Evolutionary conservation across 768 basidiomycete genomes (phyloP).

Genomic region (Rhodosporidiobolus odoratus): DNA sequence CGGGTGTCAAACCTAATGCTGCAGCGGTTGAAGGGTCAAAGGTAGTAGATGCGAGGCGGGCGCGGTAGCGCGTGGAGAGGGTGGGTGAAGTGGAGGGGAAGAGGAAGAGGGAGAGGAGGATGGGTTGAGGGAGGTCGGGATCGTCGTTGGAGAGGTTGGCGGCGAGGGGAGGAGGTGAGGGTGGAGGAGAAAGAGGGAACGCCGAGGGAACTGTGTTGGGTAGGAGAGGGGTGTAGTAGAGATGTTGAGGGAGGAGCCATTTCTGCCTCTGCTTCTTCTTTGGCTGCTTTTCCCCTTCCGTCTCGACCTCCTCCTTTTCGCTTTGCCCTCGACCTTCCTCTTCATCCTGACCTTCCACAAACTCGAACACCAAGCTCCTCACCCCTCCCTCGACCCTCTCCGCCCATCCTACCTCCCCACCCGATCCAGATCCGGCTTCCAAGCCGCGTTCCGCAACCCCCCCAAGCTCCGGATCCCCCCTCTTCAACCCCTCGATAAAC

Average conservation of each 20-base stretch:
- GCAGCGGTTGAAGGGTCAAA: not conserved
- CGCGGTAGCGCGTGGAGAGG: not conserved
- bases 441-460: no score
- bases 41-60: not conserved
- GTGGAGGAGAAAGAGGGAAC: not conserved
- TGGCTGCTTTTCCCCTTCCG: no score
- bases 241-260: slow-evolving; percentile 25
- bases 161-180: not conserved
- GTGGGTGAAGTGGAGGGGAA: slow-evolving; percentile 13
- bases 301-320: no score
- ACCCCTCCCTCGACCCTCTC: not conserved
- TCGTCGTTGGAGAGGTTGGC: not conserved
- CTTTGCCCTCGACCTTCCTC: no score
- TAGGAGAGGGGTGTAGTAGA: slow-evolving; percentile 20
- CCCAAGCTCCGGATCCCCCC: no score
- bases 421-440: no score
- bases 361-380: slow-evolving; percentile 23
- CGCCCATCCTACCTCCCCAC: no score
- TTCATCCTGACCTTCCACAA: no score
- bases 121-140: not conserved
- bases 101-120: slow-evolving; percentile 36
- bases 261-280: not conserved
- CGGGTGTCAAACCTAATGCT: not conserved
- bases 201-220: not conserved
- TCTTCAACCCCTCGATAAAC: no score